Percentiles rank a stretch among this genome's conserved stretches.
phyloP scores from a whole-genome alignment of 805 yeast genomes.

The Candida lessepsii region DNA sequence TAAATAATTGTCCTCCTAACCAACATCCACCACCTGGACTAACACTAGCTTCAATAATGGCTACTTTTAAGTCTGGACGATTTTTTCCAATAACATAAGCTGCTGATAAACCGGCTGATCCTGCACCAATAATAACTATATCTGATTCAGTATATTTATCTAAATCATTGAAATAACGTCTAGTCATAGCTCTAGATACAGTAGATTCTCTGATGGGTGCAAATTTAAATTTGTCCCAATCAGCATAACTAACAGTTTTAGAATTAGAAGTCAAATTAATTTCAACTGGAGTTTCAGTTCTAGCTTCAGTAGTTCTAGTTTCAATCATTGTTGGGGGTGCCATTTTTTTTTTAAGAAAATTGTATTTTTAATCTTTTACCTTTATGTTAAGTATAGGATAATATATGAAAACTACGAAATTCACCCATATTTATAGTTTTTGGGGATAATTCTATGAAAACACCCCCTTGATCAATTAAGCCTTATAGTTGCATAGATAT shows the following conservation, averaged over 20 bases:
- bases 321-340: slow-evolving; percentile 35
- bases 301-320: slow-evolving; percentile 9
- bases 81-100: slow-evolving; percentile 72
- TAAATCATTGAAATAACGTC: slow-evolving; percentile 67
- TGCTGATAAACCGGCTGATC: slow-evolving; percentile 73
- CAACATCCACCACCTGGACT: slow-evolving; percentile 81
- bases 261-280: slow-evolving; percentile 18
- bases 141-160: slow-evolving; percentile 76
- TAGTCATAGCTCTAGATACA: slow-evolving; percentile 79
- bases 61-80: slow-evolving; percentile 73
- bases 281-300: slow-evolving; percentile 1
- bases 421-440: slow-evolving; percentile 4
- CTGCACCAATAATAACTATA: slow-evolving; percentile 74
- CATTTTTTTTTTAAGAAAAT: slow-evolving; percentile 17
- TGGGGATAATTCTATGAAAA: neutral
- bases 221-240: slow-evolving; percentile 69
- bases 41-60: slow-evolving; percentile 72
- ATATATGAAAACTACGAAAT: neutral
- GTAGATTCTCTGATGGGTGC: slow-evolving; percentile 75
- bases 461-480: neutral
- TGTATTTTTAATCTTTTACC: neutral
- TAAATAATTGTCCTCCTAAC: slow-evolving; percentile 74
- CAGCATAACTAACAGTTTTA: slow-evolving; percentile 30
- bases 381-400: neutral
- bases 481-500: slow-evolving; percentile 3